Evolutionary conservation across 768 basidiomycete genomes (phyloP), one percentile per base, ranked within the genome.

Genomic region (Tubosaeta sp.): DNA sequence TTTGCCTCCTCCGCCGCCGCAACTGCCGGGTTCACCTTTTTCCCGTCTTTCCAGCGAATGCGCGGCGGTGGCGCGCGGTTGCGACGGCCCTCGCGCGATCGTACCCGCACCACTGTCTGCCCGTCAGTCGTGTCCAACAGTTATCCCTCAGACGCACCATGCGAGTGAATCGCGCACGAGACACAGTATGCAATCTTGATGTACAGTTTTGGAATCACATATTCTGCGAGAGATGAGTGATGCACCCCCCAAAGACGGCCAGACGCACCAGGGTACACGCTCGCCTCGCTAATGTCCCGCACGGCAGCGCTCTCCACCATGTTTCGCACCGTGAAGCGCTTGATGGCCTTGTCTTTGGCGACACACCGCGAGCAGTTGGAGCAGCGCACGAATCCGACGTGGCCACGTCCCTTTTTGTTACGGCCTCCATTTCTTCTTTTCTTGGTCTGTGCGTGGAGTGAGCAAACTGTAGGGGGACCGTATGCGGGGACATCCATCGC

Each of bases 301-400:
- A 97, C 91, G 48, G 95, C 95, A 40, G 96, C 96, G 67, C 90
- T 90, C 82, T 98, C 95, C 52, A 99, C 94, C 91, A 98, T 98
- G 84, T 99, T 99, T 75, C 94, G 85, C 67, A 98, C 95, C 34
- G 94, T 96, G 83, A 95, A 95, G 46, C 96, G 82, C 79, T 96
- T 96, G 87, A 98, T 96, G 60, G 95, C 95, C 83, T 98, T 98
- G 80, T 98, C 95, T 81, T 98, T 98, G 62, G 80, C 87, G 52
- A 96, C 94, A 71, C 91, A 94, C 62, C 96, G 90, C 68, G 92
- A 92, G 83, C 96, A 99, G 85, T 99, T 99, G 61, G 94, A 94
- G 82, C 96, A 99, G 65, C 96, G 89, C 69, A 99, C 82, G 71
- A 90, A 91, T 57, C 73, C 80, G 72, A 93, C 90, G 74, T 96